These are phyloP conservation scores for Botrytis aclada DNA, from an alignment of 2,329 filamentous ascomycete genomes.

Conservation along the genomic window DNA sequence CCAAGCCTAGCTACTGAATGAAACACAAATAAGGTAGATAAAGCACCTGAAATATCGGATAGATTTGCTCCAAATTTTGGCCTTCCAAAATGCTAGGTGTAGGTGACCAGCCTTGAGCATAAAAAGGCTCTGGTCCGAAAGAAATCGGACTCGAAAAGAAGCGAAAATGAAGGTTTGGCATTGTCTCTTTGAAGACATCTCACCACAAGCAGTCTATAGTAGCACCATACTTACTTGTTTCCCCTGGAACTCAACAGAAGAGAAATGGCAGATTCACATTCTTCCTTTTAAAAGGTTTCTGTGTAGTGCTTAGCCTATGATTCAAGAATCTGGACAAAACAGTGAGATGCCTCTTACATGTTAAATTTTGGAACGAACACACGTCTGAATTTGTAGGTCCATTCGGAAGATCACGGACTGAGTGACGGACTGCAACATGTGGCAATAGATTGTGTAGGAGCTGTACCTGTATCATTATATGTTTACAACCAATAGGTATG, in stretches of 20 bases:
- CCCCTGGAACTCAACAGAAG: background rate
- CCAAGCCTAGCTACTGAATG: background rate
- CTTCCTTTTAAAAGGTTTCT: background rate
- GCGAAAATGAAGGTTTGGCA: background rate
- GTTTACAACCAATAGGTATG: background rate
- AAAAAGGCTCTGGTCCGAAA: background rate
- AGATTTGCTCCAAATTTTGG: background rate
- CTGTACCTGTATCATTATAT: background rate
- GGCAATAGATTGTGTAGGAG: background rate
- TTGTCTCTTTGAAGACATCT: background rate
- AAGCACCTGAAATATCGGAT: background rate
- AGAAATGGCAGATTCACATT: background rate
- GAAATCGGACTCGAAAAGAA: background rate
- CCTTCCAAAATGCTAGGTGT: background rate
- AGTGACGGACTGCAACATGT: background rate
- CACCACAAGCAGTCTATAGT: background rate
- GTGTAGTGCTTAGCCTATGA: background rate
- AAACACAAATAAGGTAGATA: background rate
- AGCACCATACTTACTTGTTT: background rate
- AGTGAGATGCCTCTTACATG: rapidly evolving
- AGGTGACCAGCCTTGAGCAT: background rate
- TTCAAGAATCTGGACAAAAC: rapidly evolving
- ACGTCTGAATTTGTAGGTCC: background rate
- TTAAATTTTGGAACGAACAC: background rate
- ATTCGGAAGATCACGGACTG: background rate